Conservation (phyloP, 2,329 filamentous ascomycete genomes). For the Penicillium sp. region DNA sequence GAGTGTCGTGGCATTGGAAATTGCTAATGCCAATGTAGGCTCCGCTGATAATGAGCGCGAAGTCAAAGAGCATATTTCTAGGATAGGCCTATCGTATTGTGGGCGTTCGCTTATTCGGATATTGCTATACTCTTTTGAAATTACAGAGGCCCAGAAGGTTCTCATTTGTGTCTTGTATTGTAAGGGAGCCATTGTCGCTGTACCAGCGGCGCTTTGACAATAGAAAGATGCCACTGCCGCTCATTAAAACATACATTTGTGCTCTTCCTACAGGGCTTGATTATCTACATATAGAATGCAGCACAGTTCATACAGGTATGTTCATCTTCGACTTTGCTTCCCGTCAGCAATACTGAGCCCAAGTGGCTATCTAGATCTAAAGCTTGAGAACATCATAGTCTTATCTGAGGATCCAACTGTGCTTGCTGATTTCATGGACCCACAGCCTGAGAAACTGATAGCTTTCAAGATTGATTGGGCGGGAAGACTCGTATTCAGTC, state of each 20-base stretch:
- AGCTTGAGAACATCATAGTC: conserved; percentile 51
- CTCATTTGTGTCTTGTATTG: conserved; percentile 43
- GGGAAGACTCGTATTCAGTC: conserved; percentile 40
- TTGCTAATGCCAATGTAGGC: conserved; percentile 30
- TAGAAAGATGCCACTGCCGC: conserved; percentile 36
- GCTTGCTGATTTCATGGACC: conserved; percentile 38
- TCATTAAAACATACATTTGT: conserved; percentile 42
- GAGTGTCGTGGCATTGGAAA: conserved; percentile 33
- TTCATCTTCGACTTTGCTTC: conserved; percentile 17
- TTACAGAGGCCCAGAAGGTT: conserved; percentile 34
- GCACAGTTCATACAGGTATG: conserved; percentile 48
- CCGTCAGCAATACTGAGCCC: conserved; percentile 21
- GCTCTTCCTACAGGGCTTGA: conserved; percentile 47
- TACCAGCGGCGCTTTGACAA: conserved; percentile 37
- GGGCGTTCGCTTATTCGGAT: conserved; percentile 40
- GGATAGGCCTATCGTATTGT: conserved; percentile 36
- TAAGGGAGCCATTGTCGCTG: conserved; percentile 44
- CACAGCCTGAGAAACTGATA: conserved; percentile 36
- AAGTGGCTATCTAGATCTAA: conserved; percentile 41
- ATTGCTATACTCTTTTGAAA: conserved; percentile 40
- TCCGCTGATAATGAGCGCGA: conserved; percentile 33
- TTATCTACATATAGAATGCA: conserved; percentile 49
- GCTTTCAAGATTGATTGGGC: conserved; percentile 38
- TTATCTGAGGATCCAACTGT: conserved; percentile 36
- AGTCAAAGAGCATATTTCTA: conserved; percentile 39